Conservation (phyloP, 495 filamentous ascomycete genomes). For the Amniculicola lignicola region DNA sequence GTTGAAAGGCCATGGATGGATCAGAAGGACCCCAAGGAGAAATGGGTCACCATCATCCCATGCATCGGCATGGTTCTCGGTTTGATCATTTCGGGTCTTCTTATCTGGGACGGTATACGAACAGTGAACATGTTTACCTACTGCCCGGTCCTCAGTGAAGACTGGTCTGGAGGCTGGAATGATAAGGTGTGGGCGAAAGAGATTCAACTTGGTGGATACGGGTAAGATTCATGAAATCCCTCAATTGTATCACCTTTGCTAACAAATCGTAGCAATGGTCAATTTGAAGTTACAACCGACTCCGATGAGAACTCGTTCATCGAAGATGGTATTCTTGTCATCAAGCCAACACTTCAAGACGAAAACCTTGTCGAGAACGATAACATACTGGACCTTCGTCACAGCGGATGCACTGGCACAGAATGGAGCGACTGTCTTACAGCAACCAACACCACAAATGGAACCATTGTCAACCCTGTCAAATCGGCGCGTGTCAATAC, state of each 20-base stretch:
- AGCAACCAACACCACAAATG: constrained; percentile 63
- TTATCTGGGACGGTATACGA: constrained; percentile 67
- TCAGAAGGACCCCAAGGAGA: constrained; percentile 70
- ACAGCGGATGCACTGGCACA: constrained; percentile 62
- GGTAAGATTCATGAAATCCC: constrained; percentile 50
- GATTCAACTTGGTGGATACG: constrained; percentile 77
- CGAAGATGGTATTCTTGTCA: constrained; percentile 63
- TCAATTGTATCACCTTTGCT: neutral
- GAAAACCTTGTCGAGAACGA: constrained; percentile 58
- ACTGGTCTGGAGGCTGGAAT: constrained; percentile 62
- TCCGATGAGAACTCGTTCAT: constrained; percentile 70
- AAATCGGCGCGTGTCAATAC: constrained; percentile 76
- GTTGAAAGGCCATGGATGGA: constrained; percentile 67
- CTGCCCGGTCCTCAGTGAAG: constrained; percentile 67
- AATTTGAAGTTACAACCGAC: constrained; percentile 73
- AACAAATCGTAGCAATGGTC: constrained; percentile 60
- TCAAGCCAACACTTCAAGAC: constrained; percentile 76
- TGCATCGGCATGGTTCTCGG: constrained; percentile 65
- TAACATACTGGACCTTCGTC: constrained; percentile 62
- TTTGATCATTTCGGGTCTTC: constrained; percentile 60
- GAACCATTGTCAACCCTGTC: constrained; percentile 72
- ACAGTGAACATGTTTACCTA: constrained; percentile 72
- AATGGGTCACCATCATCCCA: constrained; percentile 80
- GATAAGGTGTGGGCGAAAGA: constrained; percentile 69
- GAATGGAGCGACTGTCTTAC: constrained; percentile 57